Percentiles rank a stretch among this genome's conserved stretches.
Evolutionary conservation across 2,329 filamentous ascomycete genomes (phyloP).

Genomic region (Ceratocystis harringtonii): DNA sequence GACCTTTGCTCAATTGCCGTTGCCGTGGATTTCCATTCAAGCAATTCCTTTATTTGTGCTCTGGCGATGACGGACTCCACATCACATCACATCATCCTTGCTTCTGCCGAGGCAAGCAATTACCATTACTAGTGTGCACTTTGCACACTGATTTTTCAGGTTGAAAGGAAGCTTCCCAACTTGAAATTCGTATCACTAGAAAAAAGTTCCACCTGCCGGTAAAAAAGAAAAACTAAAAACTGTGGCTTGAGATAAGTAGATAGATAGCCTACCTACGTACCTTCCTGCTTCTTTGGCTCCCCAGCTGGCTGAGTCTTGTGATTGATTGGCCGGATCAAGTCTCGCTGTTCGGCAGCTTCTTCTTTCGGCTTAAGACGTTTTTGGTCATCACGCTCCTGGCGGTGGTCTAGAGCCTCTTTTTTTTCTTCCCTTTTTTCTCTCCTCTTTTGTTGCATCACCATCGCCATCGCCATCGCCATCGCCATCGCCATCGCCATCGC

Average conservation of each 20-base stretch:
- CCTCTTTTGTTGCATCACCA: not conserved
- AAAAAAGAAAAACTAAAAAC: not conserved
- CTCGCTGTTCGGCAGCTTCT: not conserved
- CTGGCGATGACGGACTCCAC: not conserved
- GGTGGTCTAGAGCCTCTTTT: not conserved
- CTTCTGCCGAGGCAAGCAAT: slow-evolving; percentile 6
- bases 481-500: not conserved
- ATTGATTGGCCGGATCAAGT: not conserved
- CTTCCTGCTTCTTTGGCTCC: not conserved
- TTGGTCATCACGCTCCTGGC: not conserved
- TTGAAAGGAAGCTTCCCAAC: slow-evolving; percentile 1
- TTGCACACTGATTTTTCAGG: not conserved
- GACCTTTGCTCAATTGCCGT: slow-evolving; percentile 1
- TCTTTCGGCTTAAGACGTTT: not conserved
- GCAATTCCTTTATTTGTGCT: not conserved
- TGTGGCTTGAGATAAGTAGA: not conserved
- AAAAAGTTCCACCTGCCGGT: not conserved
- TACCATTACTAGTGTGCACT: not conserved
- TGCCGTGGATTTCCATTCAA: not conserved
- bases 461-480: not conserved
- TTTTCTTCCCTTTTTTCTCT: not conserved
- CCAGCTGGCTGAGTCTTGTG: not conserved
- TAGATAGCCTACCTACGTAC: not conserved
- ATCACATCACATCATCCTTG: slow-evolving; percentile 9
- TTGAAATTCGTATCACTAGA: not conserved